Base-by-base conservation (phyloP, 768 basidiomycete species). In the Thelephora aurantiotincta region DNA sequence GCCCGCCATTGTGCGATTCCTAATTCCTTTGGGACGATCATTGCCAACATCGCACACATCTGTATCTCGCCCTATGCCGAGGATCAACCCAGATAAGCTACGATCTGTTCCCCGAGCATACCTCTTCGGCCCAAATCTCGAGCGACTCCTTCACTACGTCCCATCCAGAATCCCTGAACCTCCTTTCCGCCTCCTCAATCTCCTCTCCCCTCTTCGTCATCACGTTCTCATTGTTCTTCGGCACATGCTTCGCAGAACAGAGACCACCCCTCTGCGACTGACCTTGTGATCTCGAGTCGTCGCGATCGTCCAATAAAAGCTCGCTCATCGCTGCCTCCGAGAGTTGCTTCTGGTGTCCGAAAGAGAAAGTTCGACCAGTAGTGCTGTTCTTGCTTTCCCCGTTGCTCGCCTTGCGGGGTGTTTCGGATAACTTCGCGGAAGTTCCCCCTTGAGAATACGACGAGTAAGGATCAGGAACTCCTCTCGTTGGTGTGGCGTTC, bases 1-100 rank as follows among this genome's bases (percentile, higher is more conserved):
- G 65, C 64, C 41, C 79, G 66, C 42, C 55, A 57, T 18, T 60
- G 58, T 0, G 65, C 59, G n/a, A 85, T 58, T 34, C 57, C 53
- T 37, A 91, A 63, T 56, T 87, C 82, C 38, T 67, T 55, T 0
- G 71, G 66, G 6, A 78, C 82, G 16, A 89, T 63, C 1, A 84
- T 56, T 2, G 75, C 68, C 13, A 90, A 57, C 70, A 84, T 75
- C 1, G 83, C 77, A 60, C 85, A 88, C 70, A 78, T 83, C 56
- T 88, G 87, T 1, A 87, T 66, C 55, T 90, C 80, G 12, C 87
- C 87, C 81, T 88, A 46, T 3, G 46, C 47, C 11, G 48, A 50
- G 12, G 48, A 51, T 47, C 18, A 5, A 54, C 54, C n/a, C 14
- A 47, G 46, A 13, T 14, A 49, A 6, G 43, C 20, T 5, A 47